Evolutionary conservation across 2,329 filamentous ascomycete genomes (phyloP).

Genomic region (Pseudogymnoascus sp.): DNA sequence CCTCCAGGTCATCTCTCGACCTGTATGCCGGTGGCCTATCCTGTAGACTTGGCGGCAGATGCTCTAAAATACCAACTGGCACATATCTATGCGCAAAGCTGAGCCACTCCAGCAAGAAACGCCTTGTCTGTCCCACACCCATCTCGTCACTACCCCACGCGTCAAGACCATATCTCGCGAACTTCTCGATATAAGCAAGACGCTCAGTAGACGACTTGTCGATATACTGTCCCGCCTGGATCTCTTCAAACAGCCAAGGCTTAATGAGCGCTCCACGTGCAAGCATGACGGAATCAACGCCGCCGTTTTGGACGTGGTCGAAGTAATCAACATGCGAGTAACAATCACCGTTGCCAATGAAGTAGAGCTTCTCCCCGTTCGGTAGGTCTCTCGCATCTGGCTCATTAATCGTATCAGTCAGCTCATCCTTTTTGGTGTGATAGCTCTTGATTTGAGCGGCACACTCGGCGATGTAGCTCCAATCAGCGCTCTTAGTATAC

Average conservation of each 20-base stretch:
- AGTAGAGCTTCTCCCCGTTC: constrained; percentile 66
- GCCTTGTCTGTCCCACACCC: constrained; percentile 79
- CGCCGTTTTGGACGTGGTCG: constrained; percentile 64
- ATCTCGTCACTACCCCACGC: constrained; percentile 95
- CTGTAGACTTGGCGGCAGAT: constrained; percentile 80
- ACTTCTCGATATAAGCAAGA: constrained; percentile 78
- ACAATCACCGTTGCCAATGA: constrained; percentile 93
- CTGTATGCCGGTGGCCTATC: constrained; percentile 79
- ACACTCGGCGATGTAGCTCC: constrained; percentile 88
- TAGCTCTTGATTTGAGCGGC: constrained; percentile 75
- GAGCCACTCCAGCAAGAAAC: constrained; percentile 92
- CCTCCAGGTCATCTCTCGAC: constrained; percentile 86
- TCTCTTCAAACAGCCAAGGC: constrained; percentile 98
- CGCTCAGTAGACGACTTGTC: constrained; percentile 90
- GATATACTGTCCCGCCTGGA: constrained; percentile 81
- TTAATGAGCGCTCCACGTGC: constrained; percentile 95
- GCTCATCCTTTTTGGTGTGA: constrained; percentile 57
- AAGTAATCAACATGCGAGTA: constrained; percentile 89
- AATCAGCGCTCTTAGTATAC: constrained; percentile 88
- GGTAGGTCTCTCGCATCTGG: constrained; percentile 67
- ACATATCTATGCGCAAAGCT: constrained; percentile 91
- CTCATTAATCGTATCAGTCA: constrained; percentile 70
- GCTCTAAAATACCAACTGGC: constrained; percentile 78
- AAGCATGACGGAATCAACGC: constrained; percentile 92
- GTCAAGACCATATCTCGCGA: constrained; percentile 81